Base-by-base conservation (phyloP, 208 protist genomes). In the Acanthamoeba quina region DNA sequence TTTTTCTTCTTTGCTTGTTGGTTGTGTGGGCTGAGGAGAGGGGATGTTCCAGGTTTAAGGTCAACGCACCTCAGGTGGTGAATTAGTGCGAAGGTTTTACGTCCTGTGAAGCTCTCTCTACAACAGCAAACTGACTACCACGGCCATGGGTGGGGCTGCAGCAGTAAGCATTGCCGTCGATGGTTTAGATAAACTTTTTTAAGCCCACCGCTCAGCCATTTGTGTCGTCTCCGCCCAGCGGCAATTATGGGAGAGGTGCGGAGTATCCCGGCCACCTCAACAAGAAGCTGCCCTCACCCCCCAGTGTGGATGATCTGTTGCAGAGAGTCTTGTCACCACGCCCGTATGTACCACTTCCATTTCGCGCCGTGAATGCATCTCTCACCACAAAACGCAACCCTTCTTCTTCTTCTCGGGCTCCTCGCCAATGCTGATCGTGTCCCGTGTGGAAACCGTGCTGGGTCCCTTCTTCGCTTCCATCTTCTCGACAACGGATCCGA, bases 61-160 rank as follows among this genome's bases (percentile, higher is more conserved):
- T 82, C 74, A 82, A 82, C 74, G 74, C 74, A 82, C 74, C 41
- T 82, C 74, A 82, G 21, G 31, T 29, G 74, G 41, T 82, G 41
- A 82, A 82, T 82, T 29, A 82, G 74, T 82, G 74, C 74, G 74
- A 82, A 82, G 74, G 74, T 82, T 82, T 82, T 82, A 54, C 41
- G 13, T 11, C 74, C 74, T 82, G 74, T 44, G 10, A 10, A 21
- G 44, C 31, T 29, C 37, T 17, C 37, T 82, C 31, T 82, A 82
- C 74, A 82, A 54, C 74, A 52, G 74, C 41, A 44, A 82, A 82
- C 74, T 82, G 74, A 82, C 41, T 72, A 82, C 74, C 31, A n/a
- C 74, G 17, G 41, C 74, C 74, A 82, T 21, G 74, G 44, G 37
- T 44, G 15, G 19, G 74, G 37, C 44, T n/a, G 41, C n/a, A 82